These are phyloP conservation scores for Lecanicillium sp. DNA, from an alignment of 2,329 filamentous ascomycete species.

Conservation along the genomic window DNA sequence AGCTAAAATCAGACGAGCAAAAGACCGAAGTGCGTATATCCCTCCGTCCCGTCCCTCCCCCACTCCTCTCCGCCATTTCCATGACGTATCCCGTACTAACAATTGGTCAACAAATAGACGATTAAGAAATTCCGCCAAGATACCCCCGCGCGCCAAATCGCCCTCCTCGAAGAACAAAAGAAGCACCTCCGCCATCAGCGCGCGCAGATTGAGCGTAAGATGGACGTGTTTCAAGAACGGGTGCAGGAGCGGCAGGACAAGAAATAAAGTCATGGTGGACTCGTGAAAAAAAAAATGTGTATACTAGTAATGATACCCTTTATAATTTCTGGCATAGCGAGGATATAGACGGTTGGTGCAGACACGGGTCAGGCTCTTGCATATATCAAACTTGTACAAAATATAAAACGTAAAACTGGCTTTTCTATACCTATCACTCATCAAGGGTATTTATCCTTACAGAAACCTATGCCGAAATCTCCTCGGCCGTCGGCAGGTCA, in stretches of 20 bases:
- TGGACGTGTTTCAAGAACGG: conserved; percentile 30
- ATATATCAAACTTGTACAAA: too few species aligned
- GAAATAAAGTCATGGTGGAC: conserved; percentile 12
- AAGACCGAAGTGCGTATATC: conserved; percentile 29
- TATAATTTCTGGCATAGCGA: background rate
- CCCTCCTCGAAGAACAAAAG: conserved; percentile 34
- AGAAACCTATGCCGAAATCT: conserved; percentile 17
- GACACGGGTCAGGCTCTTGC: too few species aligned
- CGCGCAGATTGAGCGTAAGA: conserved; percentile 32
- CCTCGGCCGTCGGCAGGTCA: conserved; percentile 54
- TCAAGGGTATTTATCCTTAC: too few species aligned
- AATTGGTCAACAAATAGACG: conserved; percentile 13
- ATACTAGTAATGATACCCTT: conserved; percentile 1
- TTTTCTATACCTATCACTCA: background rate
- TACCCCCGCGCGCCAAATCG: conserved; percentile 35
- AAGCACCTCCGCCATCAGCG: conserved; percentile 29
- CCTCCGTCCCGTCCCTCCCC: too few species aligned
- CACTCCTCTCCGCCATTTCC: background rate
- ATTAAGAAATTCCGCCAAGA: conserved; percentile 30
- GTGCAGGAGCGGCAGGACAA: conserved; percentile 28
- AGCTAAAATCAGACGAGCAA: conserved; percentile 40
- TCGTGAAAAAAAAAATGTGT: conserved; percentile 1
- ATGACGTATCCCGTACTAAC: background rate
- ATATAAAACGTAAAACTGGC: too few species aligned
- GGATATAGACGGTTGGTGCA: too few species aligned